Percentiles rank a stretch among this genome's conserved stretches.
phyloP scores from a whole-genome alignment of 2,329 filamentous ascomycete genomes.

The Xylaria sp. region DNA sequence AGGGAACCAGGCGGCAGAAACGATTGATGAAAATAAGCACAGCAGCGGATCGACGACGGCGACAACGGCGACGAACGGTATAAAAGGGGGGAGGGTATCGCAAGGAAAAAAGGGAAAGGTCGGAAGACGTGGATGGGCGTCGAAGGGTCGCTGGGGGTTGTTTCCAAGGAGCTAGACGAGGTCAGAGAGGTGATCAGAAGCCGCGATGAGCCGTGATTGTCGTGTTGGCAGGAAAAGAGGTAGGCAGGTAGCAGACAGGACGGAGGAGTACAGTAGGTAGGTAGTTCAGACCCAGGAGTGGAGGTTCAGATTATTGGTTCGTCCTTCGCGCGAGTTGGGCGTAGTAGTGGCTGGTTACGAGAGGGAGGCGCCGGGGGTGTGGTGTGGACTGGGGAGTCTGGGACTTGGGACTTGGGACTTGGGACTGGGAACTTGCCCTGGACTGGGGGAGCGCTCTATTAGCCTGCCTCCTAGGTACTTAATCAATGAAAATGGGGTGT shows the following conservation, averaged over 20 bases:
- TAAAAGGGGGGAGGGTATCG: slow-evolving; percentile 46
- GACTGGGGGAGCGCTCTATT: slow-evolving; percentile 16
- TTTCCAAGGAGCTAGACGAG: slow-evolving; percentile 27
- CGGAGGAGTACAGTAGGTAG: slow-evolving; percentile 26
- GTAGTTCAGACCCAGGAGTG: slow-evolving; percentile 30
- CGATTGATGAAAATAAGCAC: slow-evolving; percentile 47
- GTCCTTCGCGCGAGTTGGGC: slow-evolving; percentile 28
- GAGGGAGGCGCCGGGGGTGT: slow-evolving; percentile 27
- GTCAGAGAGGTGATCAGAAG: slow-evolving; percentile 29
- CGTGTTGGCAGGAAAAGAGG: slow-evolving; percentile 33
- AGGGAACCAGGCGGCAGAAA: slow-evolving; percentile 31
- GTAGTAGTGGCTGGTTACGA: slow-evolving; percentile 19
- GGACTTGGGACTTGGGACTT: slow-evolving; percentile 1
- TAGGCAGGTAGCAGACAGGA: slow-evolving; percentile 32
- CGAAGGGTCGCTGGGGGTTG: slow-evolving; percentile 20
- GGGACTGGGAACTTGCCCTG: background rate
- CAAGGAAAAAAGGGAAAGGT: slow-evolving; percentile 40
- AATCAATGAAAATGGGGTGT: slow-evolving; percentile 1
- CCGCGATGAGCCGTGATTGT: slow-evolving; percentile 37
- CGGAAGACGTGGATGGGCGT: slow-evolving; percentile 22
- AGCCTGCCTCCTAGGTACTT: background rate
- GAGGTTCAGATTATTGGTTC: slow-evolving; percentile 35
- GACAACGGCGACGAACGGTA: slow-evolving; percentile 37
- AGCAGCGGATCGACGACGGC: slow-evolving; percentile 41
- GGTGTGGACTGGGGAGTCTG: slow-evolving; percentile 4